phyloP scores from a whole-genome alignment of 2,329 filamentous ascomycete genomes.

The Purpureocillium takamizusanense region DNA sequence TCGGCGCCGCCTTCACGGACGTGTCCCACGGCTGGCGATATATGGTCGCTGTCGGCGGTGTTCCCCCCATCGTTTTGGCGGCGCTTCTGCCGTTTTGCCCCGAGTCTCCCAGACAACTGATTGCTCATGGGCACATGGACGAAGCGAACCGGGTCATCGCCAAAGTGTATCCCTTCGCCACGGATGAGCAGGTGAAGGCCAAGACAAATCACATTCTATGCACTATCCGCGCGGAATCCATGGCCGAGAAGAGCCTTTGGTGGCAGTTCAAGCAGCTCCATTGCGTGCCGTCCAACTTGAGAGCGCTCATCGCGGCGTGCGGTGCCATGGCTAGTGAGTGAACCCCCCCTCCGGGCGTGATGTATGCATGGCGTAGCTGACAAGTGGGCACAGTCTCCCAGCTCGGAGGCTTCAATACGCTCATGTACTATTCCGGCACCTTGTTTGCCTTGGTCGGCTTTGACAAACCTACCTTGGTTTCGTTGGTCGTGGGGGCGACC shows the following conservation, averaged over 20 bases:
- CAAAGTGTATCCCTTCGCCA: slow-evolving; percentile 31
- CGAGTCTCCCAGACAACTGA: slow-evolving; percentile 37
- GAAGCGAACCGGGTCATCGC: slow-evolving; percentile 27
- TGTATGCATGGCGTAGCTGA: no score
- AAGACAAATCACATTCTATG: slow-evolving; percentile 34
- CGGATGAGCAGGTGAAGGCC: slow-evolving; percentile 29
- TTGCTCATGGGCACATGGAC: slow-evolving; percentile 30
- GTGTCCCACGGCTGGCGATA: slow-evolving; percentile 37
- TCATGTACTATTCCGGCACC: slow-evolving; percentile 40
- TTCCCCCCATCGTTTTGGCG: slow-evolving; percentile 35
- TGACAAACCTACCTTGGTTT: slow-evolving; percentile 36
- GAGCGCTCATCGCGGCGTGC: slow-evolving; percentile 29
- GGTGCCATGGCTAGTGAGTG: slow-evolving; percentile 32
- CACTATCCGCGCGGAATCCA: slow-evolving; percentile 28
- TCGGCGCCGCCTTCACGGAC: slow-evolving; percentile 28
- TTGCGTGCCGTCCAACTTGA: slow-evolving; percentile 29
- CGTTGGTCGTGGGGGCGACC: slow-evolving; percentile 31
- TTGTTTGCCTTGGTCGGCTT: slow-evolving; percentile 42
- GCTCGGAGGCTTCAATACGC: slow-evolving; percentile 42
- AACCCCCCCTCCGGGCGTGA: no score
- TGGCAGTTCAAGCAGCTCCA: slow-evolving; percentile 37
- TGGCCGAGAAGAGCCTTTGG: slow-evolving; percentile 27
- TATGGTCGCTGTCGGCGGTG: slow-evolving; percentile 37
- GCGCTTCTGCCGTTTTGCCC: slow-evolving; percentile 35
- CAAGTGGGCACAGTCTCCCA: slow-evolving; percentile 25